These are phyloP conservation scores for Penicillium verhagenii DNA, from an alignment of 495 filamentous ascomycete species.

Conservation along the genomic window DNA sequence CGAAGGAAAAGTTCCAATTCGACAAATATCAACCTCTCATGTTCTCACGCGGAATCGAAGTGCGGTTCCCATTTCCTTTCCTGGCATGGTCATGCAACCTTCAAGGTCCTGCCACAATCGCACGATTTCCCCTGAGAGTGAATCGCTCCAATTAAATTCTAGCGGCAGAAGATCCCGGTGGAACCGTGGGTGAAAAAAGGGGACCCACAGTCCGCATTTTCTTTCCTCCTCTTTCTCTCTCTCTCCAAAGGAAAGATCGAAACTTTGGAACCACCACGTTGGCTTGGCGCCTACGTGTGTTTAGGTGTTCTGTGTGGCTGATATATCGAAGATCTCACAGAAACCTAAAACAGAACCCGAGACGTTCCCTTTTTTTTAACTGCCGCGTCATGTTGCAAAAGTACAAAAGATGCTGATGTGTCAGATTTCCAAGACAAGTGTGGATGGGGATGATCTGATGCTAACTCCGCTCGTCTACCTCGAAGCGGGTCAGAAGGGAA, in stretches of 20 bases:
- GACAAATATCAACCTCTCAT: not conserved
- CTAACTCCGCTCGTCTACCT: slow-evolving; percentile 3
- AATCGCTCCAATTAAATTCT: slow-evolving; percentile 7
- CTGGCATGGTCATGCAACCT: no score
- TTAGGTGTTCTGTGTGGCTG: not conserved
- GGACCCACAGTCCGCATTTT: not conserved
- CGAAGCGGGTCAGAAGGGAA: not conserved
- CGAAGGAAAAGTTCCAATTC: not conserved
- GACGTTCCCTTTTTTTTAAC: not conserved
- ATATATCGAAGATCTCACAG: not conserved
- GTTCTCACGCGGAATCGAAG: not conserved
- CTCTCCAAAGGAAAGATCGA: not conserved
- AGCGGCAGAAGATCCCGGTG: slow-evolving; percentile 15
- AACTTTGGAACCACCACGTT: not conserved
- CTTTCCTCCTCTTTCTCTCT: not conserved
- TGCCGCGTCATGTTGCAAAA: slow-evolving; percentile 9
- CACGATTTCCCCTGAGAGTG: not conserved
- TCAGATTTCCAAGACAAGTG: slow-evolving; percentile 15
- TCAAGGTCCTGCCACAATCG: no score
- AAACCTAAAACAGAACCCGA: not conserved
- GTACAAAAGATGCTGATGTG: slow-evolving; percentile 10
- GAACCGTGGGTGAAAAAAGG: slow-evolving; percentile 4
- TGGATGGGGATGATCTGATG: slow-evolving; percentile 19
- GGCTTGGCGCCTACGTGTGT: not conserved
- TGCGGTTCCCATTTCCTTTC: no score